Conservation (phyloP, 176 grass and related monocot species). For the Panicum miliaceum region DNA sequence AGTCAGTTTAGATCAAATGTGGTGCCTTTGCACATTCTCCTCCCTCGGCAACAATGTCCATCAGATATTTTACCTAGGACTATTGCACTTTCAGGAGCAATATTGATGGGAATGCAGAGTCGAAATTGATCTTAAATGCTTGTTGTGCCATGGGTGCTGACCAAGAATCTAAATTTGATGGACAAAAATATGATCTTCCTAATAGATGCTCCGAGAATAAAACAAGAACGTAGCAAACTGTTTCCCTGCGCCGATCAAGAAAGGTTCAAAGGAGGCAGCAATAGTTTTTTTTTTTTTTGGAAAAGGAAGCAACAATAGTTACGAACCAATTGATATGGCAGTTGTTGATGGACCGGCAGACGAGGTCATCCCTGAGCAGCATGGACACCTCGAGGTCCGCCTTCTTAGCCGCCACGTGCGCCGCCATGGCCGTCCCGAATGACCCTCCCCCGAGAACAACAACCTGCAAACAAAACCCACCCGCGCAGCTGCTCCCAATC, state of each 20-base stretch:
- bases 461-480: constrained; percentile 46
- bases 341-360: constrained; percentile 80
- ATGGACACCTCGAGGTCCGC: constrained; percentile 68
- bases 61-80: neutral
- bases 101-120: neutral
- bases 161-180: neutral
- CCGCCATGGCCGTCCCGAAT: constrained; percentile 89
- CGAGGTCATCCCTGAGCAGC: constrained; percentile 73
- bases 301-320: neutral
- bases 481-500: neutral
- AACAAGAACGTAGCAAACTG: neutral
- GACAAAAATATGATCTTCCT: neutral
- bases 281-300: neutral
- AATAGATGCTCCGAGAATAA: no score
- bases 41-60: neutral
- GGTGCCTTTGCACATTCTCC: neutral
- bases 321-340: constrained; percentile 64
- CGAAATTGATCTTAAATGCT: neutral
- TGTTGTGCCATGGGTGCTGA: neutral
- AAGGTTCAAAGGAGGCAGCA: neutral
- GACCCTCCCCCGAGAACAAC: constrained; percentile 83
- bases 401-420: constrained; percentile 77
- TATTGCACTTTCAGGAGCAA: neutral
- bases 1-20: neutral
- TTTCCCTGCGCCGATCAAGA: neutral